Evolutionary conservation across 345 rosid genomes (phyloP), one percentile per base, ranked within the genome.

Genomic region (Salix viminalis): DNA sequence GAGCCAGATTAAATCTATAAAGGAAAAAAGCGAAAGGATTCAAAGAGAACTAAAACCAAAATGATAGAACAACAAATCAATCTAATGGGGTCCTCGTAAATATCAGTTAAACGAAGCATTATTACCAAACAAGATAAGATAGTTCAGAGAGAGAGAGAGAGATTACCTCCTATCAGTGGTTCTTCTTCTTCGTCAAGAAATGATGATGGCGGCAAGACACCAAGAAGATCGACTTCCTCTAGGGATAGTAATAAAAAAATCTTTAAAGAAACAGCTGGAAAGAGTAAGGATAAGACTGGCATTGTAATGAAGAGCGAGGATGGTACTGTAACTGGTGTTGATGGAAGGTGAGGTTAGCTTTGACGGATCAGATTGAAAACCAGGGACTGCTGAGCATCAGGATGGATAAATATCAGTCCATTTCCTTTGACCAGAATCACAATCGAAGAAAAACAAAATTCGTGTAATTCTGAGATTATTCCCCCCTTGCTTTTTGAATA

Each of bases 391-490:
- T 14, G 52, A 52, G 54, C 44, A 48, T 6, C 46, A 70, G 61
- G 81, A 79, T 71, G 10, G 39, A 76, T 80, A 71, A 71, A 72
- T 24, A 14, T 76, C 24, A 89, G 78, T 66, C 92, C 89, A 48
- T 90, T 91, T 71, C 94, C 94, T n/a, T 93, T 42, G 96, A 52
- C 92, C 93, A 23, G 84, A 90, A 69, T 4, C 18, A 2, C 72
- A 70, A 10, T 23, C 56, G 52, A 68, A 73, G 42, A 28, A 39
- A 14, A 13, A 68, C 28, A 37, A 61, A 10, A 39, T 24, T 54
- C 7, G 7, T 14, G 61, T 75, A 52, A 56, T 75, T 37, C 54
- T 41, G 5, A 37, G 44, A 41, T 9, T 41, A 41, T 10, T 41
- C 10, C 8, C 0, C 44, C 44, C 44, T 3, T 9, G 12, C 44